These are phyloP conservation scores for Xerocomellus dryophilus DNA, from an alignment of 768 basidiomycete genomes.

Conservation along the genomic window DNA sequence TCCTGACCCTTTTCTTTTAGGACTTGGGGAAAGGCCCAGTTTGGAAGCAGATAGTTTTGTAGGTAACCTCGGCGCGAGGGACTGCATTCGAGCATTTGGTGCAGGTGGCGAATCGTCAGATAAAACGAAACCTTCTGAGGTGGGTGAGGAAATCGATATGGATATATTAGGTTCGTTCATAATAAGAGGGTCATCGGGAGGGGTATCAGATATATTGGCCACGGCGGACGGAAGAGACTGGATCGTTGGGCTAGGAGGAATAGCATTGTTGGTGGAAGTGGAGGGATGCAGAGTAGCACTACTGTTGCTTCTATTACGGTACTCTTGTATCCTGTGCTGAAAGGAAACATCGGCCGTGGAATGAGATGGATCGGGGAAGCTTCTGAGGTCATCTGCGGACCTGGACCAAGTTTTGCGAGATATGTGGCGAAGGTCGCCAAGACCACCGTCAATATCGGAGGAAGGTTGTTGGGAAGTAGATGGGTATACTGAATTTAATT, in stretches of 20 bases:
- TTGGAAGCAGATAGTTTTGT: conserved; percentile 63
- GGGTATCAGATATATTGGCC: conserved; percentile 19
- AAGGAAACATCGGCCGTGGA: conserved; percentile 46
- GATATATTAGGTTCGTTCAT: conserved; percentile 38
- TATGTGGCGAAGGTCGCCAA: conserved; percentile 67
- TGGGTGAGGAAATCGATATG: conserved; percentile 47
- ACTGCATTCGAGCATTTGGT: conserved; percentile 60
- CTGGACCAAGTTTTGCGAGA: conserved; percentile 75
- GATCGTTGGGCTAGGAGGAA: conserved; percentile 30
- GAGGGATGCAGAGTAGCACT: conserved; percentile 47
- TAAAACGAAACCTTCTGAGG: conserved; percentile 34
- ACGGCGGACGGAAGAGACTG: conserved; percentile 44
- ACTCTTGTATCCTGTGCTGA: conserved; percentile 62
- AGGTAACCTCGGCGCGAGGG: conserved; percentile 68
- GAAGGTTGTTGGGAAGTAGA: conserved; percentile 32
- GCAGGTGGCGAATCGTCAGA: conserved; percentile 38
- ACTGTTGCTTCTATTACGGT: conserved; percentile 59
- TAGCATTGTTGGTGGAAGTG: conserved; percentile 27
- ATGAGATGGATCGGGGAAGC: conserved; percentile 38
- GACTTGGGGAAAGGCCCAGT: conserved; percentile 43
- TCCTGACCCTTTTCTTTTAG: conserved; percentile 54
- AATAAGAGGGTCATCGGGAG: conserved; percentile 15
- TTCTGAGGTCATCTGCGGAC: conserved; percentile 76
- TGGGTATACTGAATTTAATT: conserved; percentile 36
- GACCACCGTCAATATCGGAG: conserved; percentile 33